Percentiles rank a stretch among this genome's conserved stretches.
Conservation (phyloP, 1,139 yeast genomes). For the Pichia inconspicua region DNA sequence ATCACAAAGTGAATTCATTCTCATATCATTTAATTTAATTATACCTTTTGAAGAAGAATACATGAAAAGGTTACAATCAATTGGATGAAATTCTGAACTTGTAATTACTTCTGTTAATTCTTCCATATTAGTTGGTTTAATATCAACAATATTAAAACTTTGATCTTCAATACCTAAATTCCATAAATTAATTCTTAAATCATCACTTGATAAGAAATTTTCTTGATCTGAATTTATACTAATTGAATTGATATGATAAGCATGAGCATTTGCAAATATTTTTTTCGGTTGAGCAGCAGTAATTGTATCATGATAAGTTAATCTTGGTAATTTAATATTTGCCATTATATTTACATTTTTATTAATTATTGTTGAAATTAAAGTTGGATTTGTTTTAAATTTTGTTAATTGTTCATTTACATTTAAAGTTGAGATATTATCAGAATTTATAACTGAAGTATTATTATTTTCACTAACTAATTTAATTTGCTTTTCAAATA, state of each 20-base stretch:
- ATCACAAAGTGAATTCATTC: conserved; percentile 92
- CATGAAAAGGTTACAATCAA: conserved; percentile 88
- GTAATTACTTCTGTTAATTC: conserved; percentile 97
- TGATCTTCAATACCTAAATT: conserved; percentile 91
- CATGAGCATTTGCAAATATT: conserved; percentile 92
- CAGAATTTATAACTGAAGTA: conserved; percentile 27
- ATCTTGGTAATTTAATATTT: conserved; percentile 67
- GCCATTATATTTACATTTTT: conserved; percentile 13
- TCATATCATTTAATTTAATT: conserved; percentile 92
- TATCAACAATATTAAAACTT: conserved; percentile 93
- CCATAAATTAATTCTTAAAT: conserved; percentile 93
- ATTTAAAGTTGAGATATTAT: conserved; percentile 11
- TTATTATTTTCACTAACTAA: conserved; percentile 86
- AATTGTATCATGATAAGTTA: conserved; percentile 87
- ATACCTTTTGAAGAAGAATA: conserved; percentile 97
- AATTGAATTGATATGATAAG: conserved; percentile 94
- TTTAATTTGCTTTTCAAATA: conserved; percentile 84
- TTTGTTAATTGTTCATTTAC: conserved; percentile 20
- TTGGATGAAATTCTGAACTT: conserved; percentile 95
- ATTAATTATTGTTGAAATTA: conserved; percentile 12
- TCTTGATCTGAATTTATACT: conserved; percentile 94
- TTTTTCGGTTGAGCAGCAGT: conserved; percentile 92
- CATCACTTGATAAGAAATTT: conserved; percentile 90
- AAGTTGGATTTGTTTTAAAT: conserved; percentile 22
- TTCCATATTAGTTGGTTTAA: conserved; percentile 97